Evolutionary conservation across 2,329 filamentous ascomycete genomes (phyloP), one percentile per base, ranked within the genome.

Genomic region (Aspergillus fijiensis): DNA sequence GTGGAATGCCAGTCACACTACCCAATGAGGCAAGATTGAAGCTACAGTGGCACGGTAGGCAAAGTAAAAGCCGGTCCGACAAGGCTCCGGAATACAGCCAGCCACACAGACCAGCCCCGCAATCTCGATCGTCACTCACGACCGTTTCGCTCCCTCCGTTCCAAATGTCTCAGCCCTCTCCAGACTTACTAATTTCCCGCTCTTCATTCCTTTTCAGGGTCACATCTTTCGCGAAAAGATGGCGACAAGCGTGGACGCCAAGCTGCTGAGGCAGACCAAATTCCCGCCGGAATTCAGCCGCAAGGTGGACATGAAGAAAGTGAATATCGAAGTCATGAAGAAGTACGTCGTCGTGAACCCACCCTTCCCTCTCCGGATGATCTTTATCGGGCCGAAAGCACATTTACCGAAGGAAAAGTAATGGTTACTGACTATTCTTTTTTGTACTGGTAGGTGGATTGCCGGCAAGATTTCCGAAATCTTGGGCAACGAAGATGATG

Each of bases 321-420:
- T 99, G 77, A 97, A 99, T 74, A 83, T 96, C 54, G 92, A 96
- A 76, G 91, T 99, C 58, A 96, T 99, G 87, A 97, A 97, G 84
- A 96, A 95, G 91, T 96, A 74, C 72, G 88, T 21, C 21, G 21
- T 21, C 21, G 21, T 79, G 29, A 33, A 33, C 50, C 52, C 29
- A 6, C 25, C 25, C 23, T 23, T 27, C 5, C 25, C 25, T 27
- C 25, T 3, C 25, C 25, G 6, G 25, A 27, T 7, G 25, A 27
- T 27, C 25, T 6, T 27, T 5, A 27, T 27, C 25, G 25, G 25
- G 4, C 25, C 7, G 6, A 7, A 6, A 27, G 25, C 25, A 27
- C 25, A 5, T 23, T 23, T 23, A 27, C 25, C 5, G 5, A 27
- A 27, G 25, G 6, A 1, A 7, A 5, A 27, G 1, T 1, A 27